Conservation (phyloP, 148 eudicot species). For the Fallopia convolvulus region DNA sequence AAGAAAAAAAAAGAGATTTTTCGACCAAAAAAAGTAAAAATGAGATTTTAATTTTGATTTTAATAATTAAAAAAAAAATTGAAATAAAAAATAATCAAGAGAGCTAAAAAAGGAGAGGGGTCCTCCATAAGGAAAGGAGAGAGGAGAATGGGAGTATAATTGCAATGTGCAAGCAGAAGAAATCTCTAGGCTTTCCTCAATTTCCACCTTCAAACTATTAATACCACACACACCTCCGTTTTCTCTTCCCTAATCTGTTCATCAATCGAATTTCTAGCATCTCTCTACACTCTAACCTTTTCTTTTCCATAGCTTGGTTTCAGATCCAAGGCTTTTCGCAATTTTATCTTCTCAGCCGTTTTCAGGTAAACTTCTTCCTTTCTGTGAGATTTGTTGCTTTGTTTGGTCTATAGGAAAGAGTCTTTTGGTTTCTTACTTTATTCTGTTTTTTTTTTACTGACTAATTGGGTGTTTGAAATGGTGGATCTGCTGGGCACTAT, state of each 20-base stretch:
- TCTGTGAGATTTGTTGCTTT: background rate
- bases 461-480: background rate
- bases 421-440: conserved; percentile 1
- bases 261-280: background rate
- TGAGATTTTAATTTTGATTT: too few species aligned
- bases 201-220: background rate
- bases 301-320: background rate
- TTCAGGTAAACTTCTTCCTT: conserved; percentile 4
- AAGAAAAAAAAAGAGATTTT: too few species aligned
- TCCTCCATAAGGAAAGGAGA: background rate
- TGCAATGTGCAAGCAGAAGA: background rate
- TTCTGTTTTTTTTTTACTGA: background rate
- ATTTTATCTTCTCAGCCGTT: background rate
- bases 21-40: too few species aligned
- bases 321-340: background rate
- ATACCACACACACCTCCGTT: background rate
- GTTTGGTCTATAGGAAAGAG: background rate
- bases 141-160: conserved; percentile 6
- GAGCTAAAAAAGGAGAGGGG: background rate
- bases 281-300: background rate
- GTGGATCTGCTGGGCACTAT: conserved; percentile 1
- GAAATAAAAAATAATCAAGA: background rate
- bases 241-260: background rate
- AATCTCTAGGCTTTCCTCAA: background rate
- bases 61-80: background rate